phyloP scores from a whole-genome alignment of 2,329 filamentous ascomycete species.

The Calonectria fujianensis region DNA sequence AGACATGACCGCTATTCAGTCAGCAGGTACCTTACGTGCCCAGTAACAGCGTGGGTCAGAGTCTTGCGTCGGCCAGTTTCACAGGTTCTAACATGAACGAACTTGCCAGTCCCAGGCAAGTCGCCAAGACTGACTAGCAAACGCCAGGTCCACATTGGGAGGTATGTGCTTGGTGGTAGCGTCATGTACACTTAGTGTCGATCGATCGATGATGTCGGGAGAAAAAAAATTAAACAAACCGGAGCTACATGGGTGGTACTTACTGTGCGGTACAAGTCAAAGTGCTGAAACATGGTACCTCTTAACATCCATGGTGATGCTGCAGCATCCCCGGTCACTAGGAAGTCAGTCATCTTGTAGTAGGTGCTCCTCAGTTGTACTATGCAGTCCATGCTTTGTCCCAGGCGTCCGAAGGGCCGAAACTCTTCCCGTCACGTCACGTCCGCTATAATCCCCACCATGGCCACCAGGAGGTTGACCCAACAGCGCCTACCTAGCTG shows the following conservation, averaged over 20 bases:
- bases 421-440: slow-evolving; percentile 23
- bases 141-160: background rate
- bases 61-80: background rate
- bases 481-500: slow-evolving; percentile 23
- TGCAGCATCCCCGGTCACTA: slow-evolving; percentile 10
- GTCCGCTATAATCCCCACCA: slow-evolving; percentile 29
- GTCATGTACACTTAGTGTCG: slow-evolving; percentile 28
- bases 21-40: background rate
- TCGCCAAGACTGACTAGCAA: slow-evolving; percentile 16
- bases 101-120: background rate
- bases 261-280: slow-evolving; percentile 1
- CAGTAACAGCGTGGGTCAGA: background rate
- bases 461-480: slow-evolving; percentile 12
- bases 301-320: background rate
- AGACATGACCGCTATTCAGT: background rate
- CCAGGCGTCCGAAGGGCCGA: slow-evolving; percentile 15
- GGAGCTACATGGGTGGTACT: slow-evolving; percentile 7
- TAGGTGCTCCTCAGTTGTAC: background rate
- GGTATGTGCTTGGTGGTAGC: slow-evolving; percentile 23
- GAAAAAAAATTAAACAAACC: slow-evolving; percentile 8
- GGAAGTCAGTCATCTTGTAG: slow-evolving; percentile 9
- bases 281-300: slow-evolving; percentile 5
- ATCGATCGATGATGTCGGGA: slow-evolving; percentile 45
- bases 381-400: slow-evolving; percentile 17
- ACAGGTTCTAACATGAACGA: background rate